phyloP scores from a whole-genome alignment of 495 filamentous ascomycete genomes.

The Neurospora pannonica region DNA sequence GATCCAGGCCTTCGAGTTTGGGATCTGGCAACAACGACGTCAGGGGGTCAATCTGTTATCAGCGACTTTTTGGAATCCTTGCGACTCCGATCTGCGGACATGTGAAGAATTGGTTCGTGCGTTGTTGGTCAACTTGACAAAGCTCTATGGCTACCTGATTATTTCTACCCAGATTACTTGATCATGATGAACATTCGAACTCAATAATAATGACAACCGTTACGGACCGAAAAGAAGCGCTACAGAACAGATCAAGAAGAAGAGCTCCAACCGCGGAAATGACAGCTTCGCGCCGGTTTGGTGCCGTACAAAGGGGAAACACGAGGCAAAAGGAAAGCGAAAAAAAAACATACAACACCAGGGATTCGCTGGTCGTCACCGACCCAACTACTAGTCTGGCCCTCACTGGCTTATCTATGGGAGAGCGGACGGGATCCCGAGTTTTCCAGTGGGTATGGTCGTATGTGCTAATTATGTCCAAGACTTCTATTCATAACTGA shows the following conservation, averaged over 20 bases:
- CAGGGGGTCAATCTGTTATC: not conserved
- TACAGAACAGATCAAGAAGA: no score
- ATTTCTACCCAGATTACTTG: not conserved
- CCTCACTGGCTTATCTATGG: slow-evolving; percentile 30
- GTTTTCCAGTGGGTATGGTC: slow-evolving; percentile 17
- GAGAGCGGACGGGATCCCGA: slow-evolving; percentile 46
- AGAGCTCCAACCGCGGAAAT: no score
- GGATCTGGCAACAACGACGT: not conserved
- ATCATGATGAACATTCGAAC: no score
- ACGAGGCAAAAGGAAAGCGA: no score
- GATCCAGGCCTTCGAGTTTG: not conserved
- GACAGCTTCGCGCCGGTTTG: no score
- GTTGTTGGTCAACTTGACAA: not conserved
- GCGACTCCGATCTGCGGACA: not conserved
- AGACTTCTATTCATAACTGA: not conserved
- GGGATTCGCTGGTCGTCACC: slow-evolving; percentile 33
- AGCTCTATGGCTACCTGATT: not conserved
- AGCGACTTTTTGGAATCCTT: not conserved
- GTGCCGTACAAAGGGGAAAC: no score
- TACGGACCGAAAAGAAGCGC: no score
- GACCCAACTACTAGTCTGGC: slow-evolving; percentile 24
- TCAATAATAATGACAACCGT: no score
- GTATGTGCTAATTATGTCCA: not conserved
- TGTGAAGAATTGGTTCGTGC: not conserved
- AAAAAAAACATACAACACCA: slow-evolving; percentile 33